Base-by-base conservation (phyloP, 495 filamentous ascomycete genomes). In the Penicillium subrubescens region DNA sequence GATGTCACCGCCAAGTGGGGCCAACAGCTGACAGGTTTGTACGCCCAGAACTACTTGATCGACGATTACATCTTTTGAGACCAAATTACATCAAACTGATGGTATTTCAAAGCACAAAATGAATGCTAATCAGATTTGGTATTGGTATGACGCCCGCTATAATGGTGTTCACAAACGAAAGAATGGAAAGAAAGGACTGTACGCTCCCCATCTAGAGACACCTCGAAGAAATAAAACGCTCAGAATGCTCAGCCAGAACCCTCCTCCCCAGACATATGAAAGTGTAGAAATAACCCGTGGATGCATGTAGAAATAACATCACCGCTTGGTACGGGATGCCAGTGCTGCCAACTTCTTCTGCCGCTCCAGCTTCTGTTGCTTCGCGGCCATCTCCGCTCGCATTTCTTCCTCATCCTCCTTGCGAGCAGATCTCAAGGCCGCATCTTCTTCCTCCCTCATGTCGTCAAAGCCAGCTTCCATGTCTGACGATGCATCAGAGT, bases 381-480 rank as follows among this genome's bases (percentile, higher is more conserved):
- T 87, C 15, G 83, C 80, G 60, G 77, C 75, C 60, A 78, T 77
- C 73, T 90, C 88, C 67, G 77, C 67, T 19, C 68, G 76, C 67
- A 82, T 70, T 46, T 87, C 86, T 71, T 84, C 79, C 63, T 85
- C 84, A 62, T 90, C 88, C 67, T 90, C 88, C 67, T 77, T 79
- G 51, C 77, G 79, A 7, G 87, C 88, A 19, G 63, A 71, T 48
- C 71, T 73, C 50, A 85, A 65, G 19, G 86, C 85, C 8, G 63
- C 61, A 8, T 68, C 73, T 73, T 90, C 88, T 72, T 90, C 88
- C 6, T 80, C 67, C 63, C 86, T 83, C 51, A 89, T 73, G 64
- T 88, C 87, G 52, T 82, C 81, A 25, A 83, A 75, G 14, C 84
- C 86, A 60, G 84, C 88, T 71, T 90, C 88, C 88, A 90, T 90